These are phyloP conservation scores for Agrocybe praecox DNA, from an alignment of 768 basidiomycete species.

Conservation along the genomic window DNA sequence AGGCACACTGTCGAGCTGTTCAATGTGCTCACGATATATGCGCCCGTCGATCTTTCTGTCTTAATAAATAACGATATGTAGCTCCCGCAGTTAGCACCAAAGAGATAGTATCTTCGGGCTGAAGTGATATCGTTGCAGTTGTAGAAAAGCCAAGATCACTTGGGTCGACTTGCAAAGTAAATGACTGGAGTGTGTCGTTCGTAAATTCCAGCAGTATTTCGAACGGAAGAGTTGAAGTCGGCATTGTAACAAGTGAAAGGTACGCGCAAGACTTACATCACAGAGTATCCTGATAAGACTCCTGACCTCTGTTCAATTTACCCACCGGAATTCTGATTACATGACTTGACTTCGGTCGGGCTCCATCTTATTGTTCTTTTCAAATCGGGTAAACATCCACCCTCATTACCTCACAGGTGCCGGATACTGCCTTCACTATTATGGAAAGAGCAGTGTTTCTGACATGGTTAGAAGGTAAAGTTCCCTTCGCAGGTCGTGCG, in stretches of 20 bases:
- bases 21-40: slow-evolving; percentile 44
- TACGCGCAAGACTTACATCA: neutral
- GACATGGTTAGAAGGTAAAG: too few relatives aligned
- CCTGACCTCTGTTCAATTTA: slow-evolving; percentile 12
- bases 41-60: slow-evolving; percentile 38
- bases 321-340: slow-evolving; percentile 7
- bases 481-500: too few relatives aligned
- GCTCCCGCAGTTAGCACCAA: slow-evolving; percentile 51
- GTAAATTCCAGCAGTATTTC: slow-evolving; percentile 54
- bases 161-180: slow-evolving; percentile 40
- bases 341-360: slow-evolving; percentile 1
- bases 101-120: slow-evolving; percentile 42
- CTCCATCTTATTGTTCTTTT: slow-evolving; percentile 31
- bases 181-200: slow-evolving; percentile 46
- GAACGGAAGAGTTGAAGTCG: slow-evolving; percentile 52
- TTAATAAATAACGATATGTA: slow-evolving; percentile 48
- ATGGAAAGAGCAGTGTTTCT: neutral
- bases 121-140: slow-evolving; percentile 38
- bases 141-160: slow-evolving; percentile 20
- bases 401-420: slow-evolving; percentile 7
- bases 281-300: neutral
- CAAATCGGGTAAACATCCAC: slow-evolving; percentile 21
- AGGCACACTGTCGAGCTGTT: too few relatives aligned
- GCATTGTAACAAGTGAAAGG: slow-evolving; percentile 28
- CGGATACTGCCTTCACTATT: slow-evolving; percentile 5